Evolutionary conservation across 2,329 filamentous ascomycete species (phyloP), one percentile per base, ranked within the genome.

Genomic region (Nothophaeocryptopus gaeumannii): DNA sequence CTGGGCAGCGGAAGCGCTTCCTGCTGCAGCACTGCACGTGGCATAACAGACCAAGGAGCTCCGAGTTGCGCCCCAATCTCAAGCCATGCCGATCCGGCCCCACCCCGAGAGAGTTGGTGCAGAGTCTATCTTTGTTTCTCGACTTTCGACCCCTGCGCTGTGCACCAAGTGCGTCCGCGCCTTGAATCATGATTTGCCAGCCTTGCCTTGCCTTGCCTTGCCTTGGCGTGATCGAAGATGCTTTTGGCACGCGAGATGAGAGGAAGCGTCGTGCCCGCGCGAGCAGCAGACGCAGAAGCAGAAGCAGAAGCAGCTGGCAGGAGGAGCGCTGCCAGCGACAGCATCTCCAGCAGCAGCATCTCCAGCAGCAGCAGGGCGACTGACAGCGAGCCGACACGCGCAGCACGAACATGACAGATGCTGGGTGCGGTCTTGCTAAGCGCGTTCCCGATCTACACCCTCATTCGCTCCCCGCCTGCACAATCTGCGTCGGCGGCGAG

Each of bases 71-170:
- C 47, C 42, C 47, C 47, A 50, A 53, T 45, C 32, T 50, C 49
- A 51, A 60, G 56, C 51, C 58, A 54, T 50, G 58, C 56, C 50
- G 59, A 63, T 63, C 59, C 59, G 59, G 56, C 53, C 54, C 41
- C 45, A 51, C 53, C 47, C 61, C 61, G 61, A 57, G 47, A 26
- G 49, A 39, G 29, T 45, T 35, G 34, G 32, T 30, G 40, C 33
- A 48, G 30, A 44, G 34, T 52, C 53, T 54, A 58, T 58, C 50
- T 55, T 53, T 51, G 54, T 53, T 50, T 38, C 42, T 45, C 54
- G 51, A 45, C 39, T 39, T 37, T 29, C 15, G n/a, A 33, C 36
- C 35, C 46, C 45, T 44, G 20, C 20, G 20, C 20, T 26, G 20
- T 26, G 20, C 20, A 26, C 20, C 20, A 26, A 7, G 4, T 26